phyloP scores from a whole-genome alignment of 345 rosid species.

The Psidium guajava region DNA sequence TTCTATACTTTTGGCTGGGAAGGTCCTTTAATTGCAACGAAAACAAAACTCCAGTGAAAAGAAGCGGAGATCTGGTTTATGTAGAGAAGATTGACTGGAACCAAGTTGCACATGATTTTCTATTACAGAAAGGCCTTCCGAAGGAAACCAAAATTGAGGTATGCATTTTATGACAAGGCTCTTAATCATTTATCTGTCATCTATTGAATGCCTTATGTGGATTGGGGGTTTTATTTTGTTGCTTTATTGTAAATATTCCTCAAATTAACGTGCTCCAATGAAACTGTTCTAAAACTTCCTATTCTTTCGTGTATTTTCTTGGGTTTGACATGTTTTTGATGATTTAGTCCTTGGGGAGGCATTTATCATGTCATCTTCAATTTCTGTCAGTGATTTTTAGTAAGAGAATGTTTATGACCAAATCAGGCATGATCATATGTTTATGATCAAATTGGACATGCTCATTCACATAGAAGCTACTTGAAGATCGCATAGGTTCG shows the following conservation, averaged over 20 bases:
- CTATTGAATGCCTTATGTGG: background rate
- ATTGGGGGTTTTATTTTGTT: background rate
- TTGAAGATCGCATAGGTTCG: background rate
- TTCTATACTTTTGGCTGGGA: conserved; percentile 83
- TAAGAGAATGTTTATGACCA: background rate
- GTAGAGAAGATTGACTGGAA: conserved; percentile 46
- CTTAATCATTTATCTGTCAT: background rate
- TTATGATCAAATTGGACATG: background rate
- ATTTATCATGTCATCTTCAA: background rate
- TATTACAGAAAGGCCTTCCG: conserved; percentile 49
- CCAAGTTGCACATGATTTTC: conserved; percentile 41
- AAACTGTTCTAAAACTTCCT: background rate
- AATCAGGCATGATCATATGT: background rate
- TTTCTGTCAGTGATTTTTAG: background rate
- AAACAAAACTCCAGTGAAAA: conserved; percentile 31
- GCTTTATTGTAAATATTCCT: background rate
- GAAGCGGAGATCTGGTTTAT: conserved; percentile 18
- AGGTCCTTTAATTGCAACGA: conserved; percentile 35
- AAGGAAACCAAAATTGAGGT: conserved; percentile 60
- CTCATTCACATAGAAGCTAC: background rate
- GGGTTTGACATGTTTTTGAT: background rate
- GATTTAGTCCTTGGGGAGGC: background rate
- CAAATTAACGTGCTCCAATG: background rate
- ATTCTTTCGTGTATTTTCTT: background rate
- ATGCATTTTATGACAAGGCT: background rate